Base-by-base conservation (phyloP, 169 alveolate genomes). In the Eimeria necatrix region DNA sequence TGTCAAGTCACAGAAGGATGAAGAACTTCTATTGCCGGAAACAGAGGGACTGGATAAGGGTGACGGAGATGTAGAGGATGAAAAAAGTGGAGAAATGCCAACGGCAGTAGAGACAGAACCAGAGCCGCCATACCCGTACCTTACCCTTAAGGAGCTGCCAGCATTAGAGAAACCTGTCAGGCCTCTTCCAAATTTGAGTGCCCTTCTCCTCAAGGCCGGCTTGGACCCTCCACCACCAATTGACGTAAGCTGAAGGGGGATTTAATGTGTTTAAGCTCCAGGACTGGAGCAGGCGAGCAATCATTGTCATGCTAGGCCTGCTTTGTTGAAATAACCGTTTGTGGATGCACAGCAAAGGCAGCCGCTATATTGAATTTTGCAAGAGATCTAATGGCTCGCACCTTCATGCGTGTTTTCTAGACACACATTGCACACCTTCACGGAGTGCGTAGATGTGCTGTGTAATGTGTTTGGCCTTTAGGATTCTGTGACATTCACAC, bases 51-150 rank as follows among this genome's bases (percentile, higher is more conserved):
- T 14, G 49, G 53, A 24, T 9, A n/a, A 22, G 20, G 16, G 6
- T 51, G 53, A 53, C 32, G 59, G 49, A 74, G 18, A 2, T 46
- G 60, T 6, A 41, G 46, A 74, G 9, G 73, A 9, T 9, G 52
- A n/a, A 6, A 52, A 81, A 24, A 81, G 16, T 12, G 56, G 24
- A 24, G 71, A 81, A 81, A 49, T 9, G 26, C 90, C 52, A 53
- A 14, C 18, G 71, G 56, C 49, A 22, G 26, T 8, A 14, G 73
- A 81, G 71, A 68, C 90, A 16, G 71, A 81, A 9, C 80, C 80
- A 7, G 92, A 84, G 78, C 78, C 92, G n/a, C 61, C 80, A 49
- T 51, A 80, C 26, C 92, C 78, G 18, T 84, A 60, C 61, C 78
- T 84, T 24, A 51, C 73, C 10, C 61, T 84, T 56, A 56, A 32